Evolutionary conservation across 106 monocot genomes (phyloP).

Genomic region (Acorus calamus): DNA sequence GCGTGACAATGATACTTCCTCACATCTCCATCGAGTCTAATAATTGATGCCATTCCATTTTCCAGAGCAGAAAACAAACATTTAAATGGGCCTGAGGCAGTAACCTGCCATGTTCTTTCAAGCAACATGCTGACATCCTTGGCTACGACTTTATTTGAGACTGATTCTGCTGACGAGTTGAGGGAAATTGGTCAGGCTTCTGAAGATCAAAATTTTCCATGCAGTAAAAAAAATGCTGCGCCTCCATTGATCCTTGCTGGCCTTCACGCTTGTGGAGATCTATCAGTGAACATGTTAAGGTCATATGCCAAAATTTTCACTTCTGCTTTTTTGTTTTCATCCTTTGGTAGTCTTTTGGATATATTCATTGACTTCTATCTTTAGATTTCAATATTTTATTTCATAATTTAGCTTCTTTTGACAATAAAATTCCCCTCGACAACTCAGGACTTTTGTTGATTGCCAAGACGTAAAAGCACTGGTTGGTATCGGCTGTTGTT

Average conservation of each 20-base stretch:
- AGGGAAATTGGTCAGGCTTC: slow-evolving; percentile 1
- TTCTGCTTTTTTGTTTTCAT: neutral
- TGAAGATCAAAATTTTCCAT: slow-evolving; percentile 3
- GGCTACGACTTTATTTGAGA: slow-evolving; percentile 12
- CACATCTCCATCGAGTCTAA: neutral
- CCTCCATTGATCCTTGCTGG: slow-evolving; percentile 64
- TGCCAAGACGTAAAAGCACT: slow-evolving; percentile 77
- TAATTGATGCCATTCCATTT: neutral
- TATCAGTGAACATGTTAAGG: slow-evolving; percentile 97
- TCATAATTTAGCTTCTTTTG: neutral
- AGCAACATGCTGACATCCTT: slow-evolving; percentile 55
- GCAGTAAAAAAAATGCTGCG: neutral
- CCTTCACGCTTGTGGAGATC: slow-evolving; percentile 98
- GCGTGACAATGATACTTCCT: slow-evolving; percentile 33
- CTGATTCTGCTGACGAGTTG: slow-evolving; percentile 10
- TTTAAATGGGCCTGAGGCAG: slow-evolving; percentile 48
- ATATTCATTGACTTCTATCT: neutral
- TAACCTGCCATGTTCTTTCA: slow-evolving; percentile 78
- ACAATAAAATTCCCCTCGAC: neutral
- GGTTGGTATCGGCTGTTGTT: slow-evolving; percentile 81
- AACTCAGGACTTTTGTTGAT: slow-evolving; percentile 66
- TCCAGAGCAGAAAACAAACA: slow-evolving; percentile 27
- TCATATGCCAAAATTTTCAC: slow-evolving; percentile 12
- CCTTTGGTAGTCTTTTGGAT: neutral
- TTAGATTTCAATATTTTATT: neutral